Evolutionary conservation across 2,329 filamentous ascomycete species (phyloP).

Genomic region (Fusarium avenaceum): DNA sequence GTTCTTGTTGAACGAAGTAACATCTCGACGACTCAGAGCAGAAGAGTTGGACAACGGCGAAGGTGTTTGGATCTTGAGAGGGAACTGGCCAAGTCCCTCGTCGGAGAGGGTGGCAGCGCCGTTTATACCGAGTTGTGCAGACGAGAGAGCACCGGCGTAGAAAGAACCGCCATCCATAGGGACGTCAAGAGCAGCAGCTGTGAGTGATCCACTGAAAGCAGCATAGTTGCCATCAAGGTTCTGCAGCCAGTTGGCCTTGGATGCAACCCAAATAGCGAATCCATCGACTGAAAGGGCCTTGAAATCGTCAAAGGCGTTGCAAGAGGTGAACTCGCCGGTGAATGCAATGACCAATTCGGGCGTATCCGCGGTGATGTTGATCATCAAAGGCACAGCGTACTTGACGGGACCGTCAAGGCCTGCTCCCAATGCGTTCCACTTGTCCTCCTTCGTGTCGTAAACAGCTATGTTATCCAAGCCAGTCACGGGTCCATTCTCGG

Average conservation of each 20-base stretch:
- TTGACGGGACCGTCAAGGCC: constrained; percentile 86
- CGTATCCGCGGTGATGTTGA: constrained; percentile 79
- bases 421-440: constrained; percentile 84
- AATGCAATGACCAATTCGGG: constrained; percentile 83
- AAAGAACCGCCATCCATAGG: constrained; percentile 73
- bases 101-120: constrained; percentile 77
- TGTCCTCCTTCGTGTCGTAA: constrained; percentile 76
- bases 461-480: constrained; percentile 81
- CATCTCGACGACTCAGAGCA: constrained; percentile 63
- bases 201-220: constrained; percentile 78
- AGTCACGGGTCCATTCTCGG: constrained; percentile 69
- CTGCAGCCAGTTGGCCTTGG: constrained; percentile 86
- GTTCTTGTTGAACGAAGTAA: constrained; percentile 55
- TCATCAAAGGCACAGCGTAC: constrained; percentile 78
- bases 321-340: constrained; percentile 81
- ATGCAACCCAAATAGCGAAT: constrained; percentile 93
- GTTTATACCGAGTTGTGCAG: constrained; percentile 78
- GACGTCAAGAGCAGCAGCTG: constrained; percentile 75
- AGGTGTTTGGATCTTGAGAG: constrained; percentile 66
- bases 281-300: constrained; percentile 74
- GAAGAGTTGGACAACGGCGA: constrained; percentile 52
- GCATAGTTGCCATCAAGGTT: constrained; percentile 77
- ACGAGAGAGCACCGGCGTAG: constrained; percentile 86
- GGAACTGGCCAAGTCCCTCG: constrained; percentile 66
- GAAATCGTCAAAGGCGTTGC: constrained; percentile 76